Conservation (phyloP, 1,284 basidiomycete species). For the Cronartium quercuum region DNA sequence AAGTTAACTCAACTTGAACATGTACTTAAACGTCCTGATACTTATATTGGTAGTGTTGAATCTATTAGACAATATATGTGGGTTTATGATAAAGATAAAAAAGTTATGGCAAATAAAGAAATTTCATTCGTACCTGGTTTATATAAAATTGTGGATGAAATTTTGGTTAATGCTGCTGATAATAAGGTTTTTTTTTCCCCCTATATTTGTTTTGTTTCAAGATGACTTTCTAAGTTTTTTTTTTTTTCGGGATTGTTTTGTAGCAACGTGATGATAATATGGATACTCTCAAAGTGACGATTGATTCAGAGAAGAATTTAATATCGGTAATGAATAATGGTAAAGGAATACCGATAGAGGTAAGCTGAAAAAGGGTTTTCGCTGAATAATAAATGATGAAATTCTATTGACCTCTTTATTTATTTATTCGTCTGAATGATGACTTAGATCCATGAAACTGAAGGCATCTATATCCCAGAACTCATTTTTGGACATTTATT, state of each 20-base stretch:
- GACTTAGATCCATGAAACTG: conserved; percentile 87
- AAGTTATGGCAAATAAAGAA: conserved; percentile 51
- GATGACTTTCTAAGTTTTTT: neutral
- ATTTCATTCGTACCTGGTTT: conserved; percentile 95
- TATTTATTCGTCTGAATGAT: conserved; percentile 3
- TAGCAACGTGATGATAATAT: conserved; percentile 63
- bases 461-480: conserved; percentile 94
- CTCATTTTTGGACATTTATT: conserved; percentile 71
- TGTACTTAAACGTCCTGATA: conserved; percentile 91
- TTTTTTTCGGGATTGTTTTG: neutral
- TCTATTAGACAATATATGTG: conserved; percentile 77
- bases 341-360: conserved; percentile 81
- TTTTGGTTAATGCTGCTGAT: conserved; percentile 97
- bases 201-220: conserved; percentile 39
- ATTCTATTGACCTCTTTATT: neutral
- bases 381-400: neutral
- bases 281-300: conserved; percentile 80
- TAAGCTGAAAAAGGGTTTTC: neutral
- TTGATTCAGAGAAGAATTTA: conserved; percentile 73
- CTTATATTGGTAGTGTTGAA: conserved; percentile 94
- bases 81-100: conserved; percentile 62
- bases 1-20: conserved; percentile 95
- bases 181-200: conserved; percentile 85
- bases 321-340: conserved; percentile 97
- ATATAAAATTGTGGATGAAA: conserved; percentile 99